Evolutionary conservation across 2,329 filamentous ascomycete species (phyloP).

Genomic region (Scedosporium dehoogii): DNA sequence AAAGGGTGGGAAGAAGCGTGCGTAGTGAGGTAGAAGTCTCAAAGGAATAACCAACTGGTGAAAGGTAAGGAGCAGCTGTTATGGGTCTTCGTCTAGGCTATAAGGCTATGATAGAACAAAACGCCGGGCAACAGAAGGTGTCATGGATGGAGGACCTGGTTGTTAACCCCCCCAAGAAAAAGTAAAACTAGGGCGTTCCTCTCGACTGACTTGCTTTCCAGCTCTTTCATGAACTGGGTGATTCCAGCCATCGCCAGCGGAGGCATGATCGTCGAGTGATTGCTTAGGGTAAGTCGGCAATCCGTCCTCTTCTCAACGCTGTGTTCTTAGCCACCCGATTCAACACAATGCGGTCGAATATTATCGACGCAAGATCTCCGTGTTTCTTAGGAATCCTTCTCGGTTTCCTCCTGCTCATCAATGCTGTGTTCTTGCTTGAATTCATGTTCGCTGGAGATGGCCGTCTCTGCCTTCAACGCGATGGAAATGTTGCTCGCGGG

Average conservation of each 20-base stretch:
- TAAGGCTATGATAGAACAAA: slow-evolving; percentile 9
- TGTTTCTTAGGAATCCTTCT: slow-evolving; percentile 26
- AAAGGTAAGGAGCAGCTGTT: slow-evolving; percentile 2
- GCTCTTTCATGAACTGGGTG: no score
- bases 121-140: neutral
- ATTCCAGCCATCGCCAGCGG: no score
- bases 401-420: slow-evolving; percentile 51
- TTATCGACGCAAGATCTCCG: neutral
- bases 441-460: neutral
- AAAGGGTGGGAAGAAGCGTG: no score
- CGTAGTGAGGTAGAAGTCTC: neutral
- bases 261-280: no score
- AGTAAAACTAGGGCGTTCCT: no score
- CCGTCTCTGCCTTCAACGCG: neutral
- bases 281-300: no score
- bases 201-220: no score
- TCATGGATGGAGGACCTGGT: slow-evolving; percentile 1
- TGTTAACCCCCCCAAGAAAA: neutral
- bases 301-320: neutral
- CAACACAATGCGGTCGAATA: neutral
- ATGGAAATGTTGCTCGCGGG: neutral
- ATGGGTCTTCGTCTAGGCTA: slow-evolving; percentile 7
- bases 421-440: slow-evolving; percentile 24
- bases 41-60: neutral
- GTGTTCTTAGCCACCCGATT: neutral